These are phyloP conservation scores for Candida nemodendra DNA, from an alignment of 805 yeast species.

Conservation along the genomic window DNA sequence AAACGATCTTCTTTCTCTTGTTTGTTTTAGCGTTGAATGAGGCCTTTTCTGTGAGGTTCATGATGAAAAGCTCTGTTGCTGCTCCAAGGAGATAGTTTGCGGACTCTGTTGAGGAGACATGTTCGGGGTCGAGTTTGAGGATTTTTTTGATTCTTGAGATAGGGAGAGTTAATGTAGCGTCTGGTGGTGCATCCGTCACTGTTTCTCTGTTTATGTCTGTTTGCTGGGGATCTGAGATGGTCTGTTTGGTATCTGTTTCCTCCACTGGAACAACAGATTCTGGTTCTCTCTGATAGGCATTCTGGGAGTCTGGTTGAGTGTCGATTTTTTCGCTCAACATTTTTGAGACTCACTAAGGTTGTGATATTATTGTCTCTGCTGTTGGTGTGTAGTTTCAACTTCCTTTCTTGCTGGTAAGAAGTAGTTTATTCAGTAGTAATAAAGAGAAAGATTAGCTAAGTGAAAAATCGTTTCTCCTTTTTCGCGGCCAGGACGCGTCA, in stretches of 20 bases:
- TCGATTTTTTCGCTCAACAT: too few relatives aligned
- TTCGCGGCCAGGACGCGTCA: too few relatives aligned
- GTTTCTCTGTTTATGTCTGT: neutral
- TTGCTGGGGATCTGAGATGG: neutral
- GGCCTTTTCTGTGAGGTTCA: constrained; percentile 71
- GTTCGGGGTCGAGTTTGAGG: constrained; percentile 74
- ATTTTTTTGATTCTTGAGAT: constrained; percentile 68
- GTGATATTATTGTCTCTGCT: too few relatives aligned
- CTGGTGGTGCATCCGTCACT: constrained; percentile 13
- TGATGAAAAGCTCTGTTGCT: constrained; percentile 76
- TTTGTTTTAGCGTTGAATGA: constrained; percentile 60
- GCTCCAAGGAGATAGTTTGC: constrained; percentile 75
- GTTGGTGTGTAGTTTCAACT: too few relatives aligned
- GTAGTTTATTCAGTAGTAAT: too few relatives aligned
- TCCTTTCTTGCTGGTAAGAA: too few relatives aligned
- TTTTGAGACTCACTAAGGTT: too few relatives aligned
- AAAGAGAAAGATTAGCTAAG: too few relatives aligned
- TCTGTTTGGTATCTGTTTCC: constrained; percentile 5
- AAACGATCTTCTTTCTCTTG: constrained; percentile 65
- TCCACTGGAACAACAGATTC: neutral
- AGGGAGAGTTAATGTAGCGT: constrained; percentile 43
- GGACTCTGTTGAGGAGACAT: constrained; percentile 60
- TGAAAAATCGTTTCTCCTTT: too few relatives aligned
- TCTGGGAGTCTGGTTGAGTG: too few relatives aligned
- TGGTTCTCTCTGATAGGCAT: too few relatives aligned